Conservation (phyloP, 1,284 basidiomycete genomes). For the Pseudozyma thailandica region DNA sequence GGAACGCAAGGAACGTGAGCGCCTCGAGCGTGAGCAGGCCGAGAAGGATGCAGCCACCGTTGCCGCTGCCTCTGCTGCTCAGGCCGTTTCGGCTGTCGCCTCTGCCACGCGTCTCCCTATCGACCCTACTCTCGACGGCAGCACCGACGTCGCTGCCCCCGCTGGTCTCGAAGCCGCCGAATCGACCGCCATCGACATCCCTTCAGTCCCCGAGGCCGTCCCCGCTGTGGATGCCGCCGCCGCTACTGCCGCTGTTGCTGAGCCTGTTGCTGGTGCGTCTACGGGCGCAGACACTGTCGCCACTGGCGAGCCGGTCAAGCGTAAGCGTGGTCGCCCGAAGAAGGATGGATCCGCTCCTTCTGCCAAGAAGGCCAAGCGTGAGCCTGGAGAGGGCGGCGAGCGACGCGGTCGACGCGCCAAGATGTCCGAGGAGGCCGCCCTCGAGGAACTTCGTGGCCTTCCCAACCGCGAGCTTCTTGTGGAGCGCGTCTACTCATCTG, state of each 20-base stretch:
- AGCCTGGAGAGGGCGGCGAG: conserved; percentile 27
- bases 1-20: conserved; percentile 40
- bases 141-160: conserved; percentile 3
- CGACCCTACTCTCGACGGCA: conserved; percentile 33
- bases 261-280: conserved; percentile 9
- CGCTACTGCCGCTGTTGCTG: conserved; percentile 5
- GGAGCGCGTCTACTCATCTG: conserved; percentile 47
- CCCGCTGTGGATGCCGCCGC: conserved; percentile 4
- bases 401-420: conserved; percentile 36
- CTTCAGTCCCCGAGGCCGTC: conserved; percentile 7
- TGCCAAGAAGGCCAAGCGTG: conserved; percentile 36
- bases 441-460: conserved; percentile 30
- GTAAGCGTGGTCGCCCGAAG: conserved; percentile 40
- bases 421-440: conserved; percentile 35
- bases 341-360: conserved; percentile 30
- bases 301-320: conserved; percentile 26
- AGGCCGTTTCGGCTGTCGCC: conserved; percentile 42
- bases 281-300: conserved; percentile 5
- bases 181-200: conserved; percentile 6
- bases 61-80: conserved; percentile 44
- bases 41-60: conserved; percentile 50
- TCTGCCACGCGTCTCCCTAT: conserved; percentile 41
- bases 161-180: conserved; percentile 8
- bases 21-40: conserved; percentile 48
- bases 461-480: conserved; percentile 42